Conservation (phyloP, 805 yeast genomes). For the Saccharomycopsis sp. region DNA sequence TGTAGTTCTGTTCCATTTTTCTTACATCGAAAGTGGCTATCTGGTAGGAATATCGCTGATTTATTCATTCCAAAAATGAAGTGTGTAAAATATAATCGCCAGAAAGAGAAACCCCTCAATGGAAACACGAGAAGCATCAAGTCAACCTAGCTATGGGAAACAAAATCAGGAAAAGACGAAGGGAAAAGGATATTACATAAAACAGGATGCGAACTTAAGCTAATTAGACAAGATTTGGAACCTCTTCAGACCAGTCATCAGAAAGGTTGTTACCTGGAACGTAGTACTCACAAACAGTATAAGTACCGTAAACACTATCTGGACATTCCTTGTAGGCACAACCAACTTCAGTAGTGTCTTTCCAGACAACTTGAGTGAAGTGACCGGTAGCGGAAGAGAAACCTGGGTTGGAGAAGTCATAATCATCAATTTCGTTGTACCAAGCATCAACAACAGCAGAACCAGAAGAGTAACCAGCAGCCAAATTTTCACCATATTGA, state of each 20-base stretch:
- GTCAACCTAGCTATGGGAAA: not conserved
- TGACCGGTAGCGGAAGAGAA: conserved; percentile 53
- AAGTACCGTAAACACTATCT: conserved; percentile 44
- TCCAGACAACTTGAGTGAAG: conserved; percentile 76
- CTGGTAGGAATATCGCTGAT: too few species aligned
- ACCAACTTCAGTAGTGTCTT: conserved; percentile 51
- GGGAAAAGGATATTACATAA: not conserved
- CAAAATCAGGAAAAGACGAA: not conserved
- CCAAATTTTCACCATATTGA: conserved; percentile 71
- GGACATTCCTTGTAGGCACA: conserved; percentile 51
- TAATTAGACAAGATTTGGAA: not conserved
- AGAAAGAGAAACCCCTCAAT: too few species aligned
- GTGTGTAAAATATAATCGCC: not conserved
- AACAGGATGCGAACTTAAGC: not conserved
- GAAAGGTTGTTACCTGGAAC: conserved; percentile 40
- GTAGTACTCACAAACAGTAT: conserved; percentile 64
- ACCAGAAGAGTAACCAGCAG: conserved; percentile 52
- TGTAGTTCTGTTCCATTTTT: too few species aligned
- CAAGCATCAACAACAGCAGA: conserved; percentile 64
- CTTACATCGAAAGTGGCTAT: too few species aligned
- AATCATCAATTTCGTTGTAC: conserved; percentile 57
- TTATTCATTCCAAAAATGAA: too few species aligned
- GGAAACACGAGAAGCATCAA: too few species aligned
- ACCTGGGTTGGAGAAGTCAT: conserved; percentile 48
- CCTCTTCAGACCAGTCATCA: not conserved